These are phyloP conservation scores for Fragaria nilgerrensis DNA, from an alignment of 306 rosid genomes.

Conservation along the genomic window DNA sequence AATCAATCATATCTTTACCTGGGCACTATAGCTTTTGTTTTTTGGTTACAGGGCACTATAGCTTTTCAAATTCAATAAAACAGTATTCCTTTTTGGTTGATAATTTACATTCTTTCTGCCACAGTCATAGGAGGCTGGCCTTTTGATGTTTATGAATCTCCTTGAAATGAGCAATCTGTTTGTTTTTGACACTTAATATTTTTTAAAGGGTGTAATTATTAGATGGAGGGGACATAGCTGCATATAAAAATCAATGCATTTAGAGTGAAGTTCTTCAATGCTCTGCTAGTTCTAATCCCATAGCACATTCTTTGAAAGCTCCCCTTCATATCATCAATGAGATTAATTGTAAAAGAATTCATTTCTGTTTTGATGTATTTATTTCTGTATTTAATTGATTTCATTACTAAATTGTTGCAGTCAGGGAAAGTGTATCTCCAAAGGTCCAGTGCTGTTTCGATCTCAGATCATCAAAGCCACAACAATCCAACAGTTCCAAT, in stretches of 20 bases:
- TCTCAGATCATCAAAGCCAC: constrained; percentile 37
- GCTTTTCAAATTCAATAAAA: constrained; percentile 26
- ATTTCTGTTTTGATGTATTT: not conserved
- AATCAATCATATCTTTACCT: not conserved
- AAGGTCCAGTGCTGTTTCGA: constrained; percentile 40
- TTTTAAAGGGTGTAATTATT: constrained; percentile 8
- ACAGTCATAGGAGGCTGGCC: not conserved
- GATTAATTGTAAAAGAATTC: constrained; percentile 1
- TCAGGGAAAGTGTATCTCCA: constrained; percentile 89
- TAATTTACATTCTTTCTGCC: not conserved
- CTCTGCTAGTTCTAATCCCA: constrained; percentile 29
- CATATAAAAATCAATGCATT: not conserved
- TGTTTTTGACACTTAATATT: not conserved
- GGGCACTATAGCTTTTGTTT: constrained; percentile 22
- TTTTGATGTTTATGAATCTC: constrained; percentile 2
- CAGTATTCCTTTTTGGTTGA: too few species aligned
- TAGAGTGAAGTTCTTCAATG: constrained; percentile 31
- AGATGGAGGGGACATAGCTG: constrained; percentile 8
- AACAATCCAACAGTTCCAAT: constrained; percentile 42
- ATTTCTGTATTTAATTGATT: not conserved
- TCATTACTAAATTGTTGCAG: constrained; percentile 39
- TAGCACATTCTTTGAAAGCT: constrained; percentile 12
- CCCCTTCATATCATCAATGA: constrained; percentile 8
- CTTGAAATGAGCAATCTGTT: constrained; percentile 6
- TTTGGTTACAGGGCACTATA: not conserved